Conservation (phyloP, 192 early-diverging fungal species). For the Entrophospora sp. region DNA sequence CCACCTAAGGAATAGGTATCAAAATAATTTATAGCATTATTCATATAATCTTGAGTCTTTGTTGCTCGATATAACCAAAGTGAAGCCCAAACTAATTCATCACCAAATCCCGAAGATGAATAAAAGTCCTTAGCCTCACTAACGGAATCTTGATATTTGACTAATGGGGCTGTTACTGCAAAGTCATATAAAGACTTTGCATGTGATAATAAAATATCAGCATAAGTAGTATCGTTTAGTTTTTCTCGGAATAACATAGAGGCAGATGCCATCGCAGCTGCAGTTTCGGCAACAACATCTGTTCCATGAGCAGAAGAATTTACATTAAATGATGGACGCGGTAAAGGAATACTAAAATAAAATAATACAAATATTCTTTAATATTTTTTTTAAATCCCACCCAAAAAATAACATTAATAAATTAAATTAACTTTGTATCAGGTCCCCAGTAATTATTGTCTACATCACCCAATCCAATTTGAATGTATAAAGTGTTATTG, state of each 20-base stretch:
- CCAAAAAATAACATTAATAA: too few species aligned
- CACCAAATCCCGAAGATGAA: constrained; percentile 28
- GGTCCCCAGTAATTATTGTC: constrained; percentile 57
- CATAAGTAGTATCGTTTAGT: constrained; percentile 40
- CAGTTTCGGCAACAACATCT: constrained; percentile 43
- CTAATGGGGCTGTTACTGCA: constrained; percentile 38
- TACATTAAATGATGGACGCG: constrained; percentile 42
- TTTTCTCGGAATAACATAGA: constrained; percentile 42
- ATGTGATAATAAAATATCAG: constrained; percentile 29
- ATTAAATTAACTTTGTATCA: too few species aligned
- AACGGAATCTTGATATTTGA: constrained; percentile 32
- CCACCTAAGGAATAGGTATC: constrained; percentile 24
- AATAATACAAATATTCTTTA: too few species aligned
- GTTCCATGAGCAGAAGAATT: constrained; percentile 40
- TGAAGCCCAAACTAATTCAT: constrained; percentile 46
- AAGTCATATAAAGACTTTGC: constrained; percentile 38
- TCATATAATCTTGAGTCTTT: constrained; percentile 30
- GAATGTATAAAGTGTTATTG: constrained; percentile 38
- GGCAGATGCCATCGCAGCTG: constrained; percentile 48
- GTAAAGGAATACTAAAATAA: constrained; percentile 40
- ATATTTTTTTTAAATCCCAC: too few species aligned
- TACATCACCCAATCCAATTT: constrained; percentile 33
- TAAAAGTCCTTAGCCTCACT: constrained; percentile 33
- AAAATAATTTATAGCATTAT: constrained; percentile 38
- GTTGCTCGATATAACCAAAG: constrained; percentile 50